phyloP scores from a whole-genome alignment of 768 basidiomycete species.

The Termitomyces sp. region DNA sequence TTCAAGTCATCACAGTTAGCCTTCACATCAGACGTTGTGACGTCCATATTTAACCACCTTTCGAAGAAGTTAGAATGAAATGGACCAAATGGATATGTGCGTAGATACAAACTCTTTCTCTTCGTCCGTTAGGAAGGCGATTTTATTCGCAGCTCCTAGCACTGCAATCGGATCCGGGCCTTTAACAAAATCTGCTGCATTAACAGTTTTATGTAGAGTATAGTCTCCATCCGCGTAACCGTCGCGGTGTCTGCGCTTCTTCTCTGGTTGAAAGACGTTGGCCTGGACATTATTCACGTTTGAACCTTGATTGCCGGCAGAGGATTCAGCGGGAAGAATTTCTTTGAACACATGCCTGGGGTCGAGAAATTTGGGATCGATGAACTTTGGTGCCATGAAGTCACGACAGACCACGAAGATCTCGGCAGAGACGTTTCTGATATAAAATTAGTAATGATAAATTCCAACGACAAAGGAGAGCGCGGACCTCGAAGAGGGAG shows the following conservation, averaged over 20 bases:
- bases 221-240: slow-evolving; percentile 96
- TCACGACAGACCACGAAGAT: slow-evolving; percentile 98
- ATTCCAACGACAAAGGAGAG: neutral
- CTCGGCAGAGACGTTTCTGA: slow-evolving; percentile 96
- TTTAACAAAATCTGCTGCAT: slow-evolving; percentile 70
- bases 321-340: slow-evolving; percentile 42
- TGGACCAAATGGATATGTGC: neutral
- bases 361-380: slow-evolving; percentile 98
- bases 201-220: slow-evolving; percentile 75
- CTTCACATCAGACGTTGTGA: slow-evolving; percentile 78
- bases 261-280: slow-evolving; percentile 97
- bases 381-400: slow-evolving; percentile 90
- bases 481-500: slow-evolving; percentile 87
- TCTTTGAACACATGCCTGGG: slow-evolving; percentile 98
- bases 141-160: slow-evolving; percentile 75
- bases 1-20: slow-evolving; percentile 90
- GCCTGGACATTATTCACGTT: slow-evolving; percentile 69
- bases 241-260: slow-evolving; percentile 88
- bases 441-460: slow-evolving; percentile 3
- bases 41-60: slow-evolving; percentile 70
- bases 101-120: slow-evolving; percentile 64
- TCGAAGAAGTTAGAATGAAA: slow-evolving; percentile 6
- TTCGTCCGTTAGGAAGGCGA: slow-evolving; percentile 76
- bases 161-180: slow-evolving; percentile 70
- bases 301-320: slow-evolving; percentile 47